A percentile compares a stretch with the other conserved stretches of the same genome.
phyloP scores from a whole-genome alignment of 1,284 basidiomycete genomes.

The Porogramme epimiltina region DNA sequence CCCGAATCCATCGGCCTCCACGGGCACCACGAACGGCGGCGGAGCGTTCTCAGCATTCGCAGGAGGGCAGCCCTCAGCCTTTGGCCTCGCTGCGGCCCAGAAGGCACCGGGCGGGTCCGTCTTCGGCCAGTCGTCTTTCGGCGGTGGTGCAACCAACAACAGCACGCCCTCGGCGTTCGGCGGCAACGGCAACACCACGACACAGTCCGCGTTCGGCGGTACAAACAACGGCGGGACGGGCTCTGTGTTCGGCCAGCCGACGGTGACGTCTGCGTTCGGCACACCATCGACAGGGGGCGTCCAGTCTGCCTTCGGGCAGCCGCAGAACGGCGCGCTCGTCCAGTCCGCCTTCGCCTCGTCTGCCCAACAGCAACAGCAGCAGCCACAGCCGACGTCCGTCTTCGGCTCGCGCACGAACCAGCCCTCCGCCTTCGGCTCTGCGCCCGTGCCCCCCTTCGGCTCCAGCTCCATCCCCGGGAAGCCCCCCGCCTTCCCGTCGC shows the following conservation, averaged over 20 bases:
- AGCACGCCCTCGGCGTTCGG: slow-evolving; percentile 31
- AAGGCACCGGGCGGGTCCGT: slow-evolving; percentile 26
- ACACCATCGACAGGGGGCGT: slow-evolving; percentile 14
- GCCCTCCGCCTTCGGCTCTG: slow-evolving; percentile 1
- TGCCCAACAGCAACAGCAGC: slow-evolving; percentile 12
- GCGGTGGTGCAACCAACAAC: too few species aligned
- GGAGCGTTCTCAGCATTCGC: slow-evolving; percentile 39
- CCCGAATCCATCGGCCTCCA: slow-evolving; percentile 10
- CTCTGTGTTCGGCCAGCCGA: not conserved
- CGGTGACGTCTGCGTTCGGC: slow-evolving; percentile 32
- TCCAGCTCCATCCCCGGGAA: slow-evolving; percentile 3
- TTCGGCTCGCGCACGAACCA: slow-evolving; percentile 27
- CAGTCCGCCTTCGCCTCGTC: slow-evolving; percentile 37
- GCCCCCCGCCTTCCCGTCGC: not conserved
- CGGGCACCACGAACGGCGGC: slow-evolving; percentile 19
- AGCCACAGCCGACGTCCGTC: slow-evolving; percentile 27
- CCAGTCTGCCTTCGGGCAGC: slow-evolving; percentile 35
- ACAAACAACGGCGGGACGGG: slow-evolving; percentile 22
- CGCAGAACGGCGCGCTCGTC: slow-evolving; percentile 18
- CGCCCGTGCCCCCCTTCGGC: slow-evolving; percentile 5
- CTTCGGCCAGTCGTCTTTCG: slow-evolving; percentile 31
- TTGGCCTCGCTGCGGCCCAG: slow-evolving; percentile 30
- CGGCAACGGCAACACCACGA: slow-evolving; percentile 4
- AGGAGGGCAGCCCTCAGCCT: slow-evolving; percentile 32
- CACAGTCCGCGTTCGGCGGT: slow-evolving; percentile 18